A percentile compares a stretch with the other conserved stretches of the same genome.
Conservation (phyloP, 768 basidiomycete genomes). For the Clavulina sp. region DNA sequence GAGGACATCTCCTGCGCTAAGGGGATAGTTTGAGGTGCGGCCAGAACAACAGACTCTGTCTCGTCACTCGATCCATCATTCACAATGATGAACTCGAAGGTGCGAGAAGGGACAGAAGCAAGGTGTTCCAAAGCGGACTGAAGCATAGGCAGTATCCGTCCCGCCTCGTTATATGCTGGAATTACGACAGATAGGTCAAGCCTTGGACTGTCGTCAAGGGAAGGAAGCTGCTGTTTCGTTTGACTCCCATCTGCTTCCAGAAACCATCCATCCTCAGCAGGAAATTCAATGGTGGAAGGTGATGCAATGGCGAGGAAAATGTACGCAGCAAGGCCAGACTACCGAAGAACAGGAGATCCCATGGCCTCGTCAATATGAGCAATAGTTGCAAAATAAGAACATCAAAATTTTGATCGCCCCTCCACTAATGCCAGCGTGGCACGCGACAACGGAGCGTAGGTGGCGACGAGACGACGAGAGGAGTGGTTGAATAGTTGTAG, state of each 20-base stretch:
- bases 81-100: slow-evolving; percentile 70
- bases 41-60: slow-evolving; percentile 48
- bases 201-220: slow-evolving; percentile 30
- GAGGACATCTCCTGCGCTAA: slow-evolving; percentile 22
- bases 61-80: slow-evolving; percentile 79
- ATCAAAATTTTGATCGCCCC: neutral
- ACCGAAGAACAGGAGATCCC: slow-evolving; percentile 3
- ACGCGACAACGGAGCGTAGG: neutral
- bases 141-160: slow-evolving; percentile 77
- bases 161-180: slow-evolving; percentile 81
- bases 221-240: slow-evolving; percentile 37
- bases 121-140: slow-evolving; percentile 53
- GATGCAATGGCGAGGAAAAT: slow-evolving; percentile 55
- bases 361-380: no score
- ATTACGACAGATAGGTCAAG: slow-evolving; percentile 69
- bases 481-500: slow-evolving; percentile 22
- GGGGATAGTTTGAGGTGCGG: slow-evolving; percentile 36
- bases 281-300: slow-evolving; percentile 44
- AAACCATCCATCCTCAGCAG: slow-evolving; percentile 52
- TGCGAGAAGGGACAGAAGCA: slow-evolving; percentile 22
- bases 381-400: neutral
- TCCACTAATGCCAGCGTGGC: no score
- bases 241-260: slow-evolving; percentile 36
- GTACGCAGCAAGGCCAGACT: slow-evolving; percentile 52
- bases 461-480: slow-evolving; percentile 1